Conservation (phyloP, 805 yeast genomes). For the Jamesozyma spencerorum region DNA sequence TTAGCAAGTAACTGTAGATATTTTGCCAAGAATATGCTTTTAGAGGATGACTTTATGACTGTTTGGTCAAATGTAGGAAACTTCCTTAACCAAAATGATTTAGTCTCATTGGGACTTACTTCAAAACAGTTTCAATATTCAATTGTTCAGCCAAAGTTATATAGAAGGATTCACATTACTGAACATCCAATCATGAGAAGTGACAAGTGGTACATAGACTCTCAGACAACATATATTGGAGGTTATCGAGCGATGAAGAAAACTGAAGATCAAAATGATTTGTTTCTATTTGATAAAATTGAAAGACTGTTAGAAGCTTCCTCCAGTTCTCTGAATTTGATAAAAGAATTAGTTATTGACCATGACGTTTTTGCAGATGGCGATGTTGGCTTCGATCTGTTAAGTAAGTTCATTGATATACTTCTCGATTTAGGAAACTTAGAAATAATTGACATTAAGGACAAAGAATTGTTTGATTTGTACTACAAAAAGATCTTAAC, state of each 20-base stretch:
- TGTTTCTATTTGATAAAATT: constrained; percentile 33
- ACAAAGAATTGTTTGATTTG: constrained; percentile 11
- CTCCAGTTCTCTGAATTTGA: constrained; percentile 19
- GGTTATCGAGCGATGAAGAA: constrained; percentile 30
- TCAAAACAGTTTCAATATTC: constrained; percentile 26
- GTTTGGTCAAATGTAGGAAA: not conserved
- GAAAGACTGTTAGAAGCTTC: constrained; percentile 32
- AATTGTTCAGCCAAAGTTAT: constrained; percentile 29
- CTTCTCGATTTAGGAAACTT: constrained; percentile 19
- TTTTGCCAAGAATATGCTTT: too few species aligned
- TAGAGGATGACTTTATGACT: not conserved
- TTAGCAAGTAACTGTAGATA: too few species aligned
- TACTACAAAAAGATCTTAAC: constrained; percentile 8
- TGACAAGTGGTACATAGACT: constrained; percentile 28
- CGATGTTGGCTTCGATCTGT: constrained; percentile 12
- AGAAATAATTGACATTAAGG: constrained; percentile 15
- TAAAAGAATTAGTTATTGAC: constrained; percentile 32
- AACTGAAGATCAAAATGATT: constrained; percentile 30
- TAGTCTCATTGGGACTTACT: constrained; percentile 28
- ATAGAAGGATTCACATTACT: constrained; percentile 32
- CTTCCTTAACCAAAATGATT: constrained; percentile 34
- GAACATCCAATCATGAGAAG: constrained; percentile 28
- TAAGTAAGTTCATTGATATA: constrained; percentile 13
- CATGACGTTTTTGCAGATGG: constrained; percentile 25
- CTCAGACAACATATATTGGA: constrained; percentile 33